Percentiles rank a stretch among this genome's conserved stretches.
Conservation (phyloP, 352 stramenopile species). For the Globisporangium viniferum region DNA sequence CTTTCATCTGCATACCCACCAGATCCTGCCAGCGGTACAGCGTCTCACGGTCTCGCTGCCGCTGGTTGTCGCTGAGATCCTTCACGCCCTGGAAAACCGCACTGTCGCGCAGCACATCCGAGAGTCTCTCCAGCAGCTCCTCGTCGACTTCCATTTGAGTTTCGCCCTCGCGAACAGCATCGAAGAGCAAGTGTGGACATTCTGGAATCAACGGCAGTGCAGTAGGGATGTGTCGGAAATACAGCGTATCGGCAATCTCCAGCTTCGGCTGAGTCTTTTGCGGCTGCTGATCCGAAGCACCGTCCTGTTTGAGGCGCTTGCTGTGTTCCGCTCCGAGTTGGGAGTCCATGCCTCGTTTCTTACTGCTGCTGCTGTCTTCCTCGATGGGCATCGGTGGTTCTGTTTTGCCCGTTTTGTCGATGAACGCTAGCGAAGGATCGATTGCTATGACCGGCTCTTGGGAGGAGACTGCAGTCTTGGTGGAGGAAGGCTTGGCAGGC, state of each 20-base stretch:
- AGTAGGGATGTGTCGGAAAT: constrained; percentile 51
- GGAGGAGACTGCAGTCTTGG: neutral
- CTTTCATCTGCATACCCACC: constrained; percentile 80
- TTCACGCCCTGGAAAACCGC: constrained; percentile 66
- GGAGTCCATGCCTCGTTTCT: constrained; percentile 5
- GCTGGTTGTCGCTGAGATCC: constrained; percentile 58
- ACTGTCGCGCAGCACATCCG: constrained; percentile 54
- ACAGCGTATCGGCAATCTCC: constrained; percentile 20
- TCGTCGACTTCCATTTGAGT: constrained; percentile 27
- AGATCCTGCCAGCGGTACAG: constrained; percentile 80
- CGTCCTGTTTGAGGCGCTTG: constrained; percentile 12
- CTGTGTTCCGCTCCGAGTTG: neutral
- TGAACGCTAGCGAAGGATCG: constrained; percentile 56
- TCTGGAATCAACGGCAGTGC: constrained; percentile 50
- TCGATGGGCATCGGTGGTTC: neutral
- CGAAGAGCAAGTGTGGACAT: constrained; percentile 70
- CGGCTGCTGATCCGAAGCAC: neutral
- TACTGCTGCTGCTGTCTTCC: neutral
- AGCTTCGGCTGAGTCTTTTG: neutral
- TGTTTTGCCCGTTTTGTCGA: constrained; percentile 52
- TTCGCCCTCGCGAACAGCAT: constrained; percentile 32
- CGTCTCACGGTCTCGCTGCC: constrained; percentile 61
- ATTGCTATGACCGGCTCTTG: constrained; percentile 12
- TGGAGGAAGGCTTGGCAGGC: neutral
- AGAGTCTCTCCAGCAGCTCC: constrained; percentile 57